Evolutionary conservation across 2,329 filamentous ascomycete species (phyloP).

Genomic region (Colletotrichum scovillei): DNA sequence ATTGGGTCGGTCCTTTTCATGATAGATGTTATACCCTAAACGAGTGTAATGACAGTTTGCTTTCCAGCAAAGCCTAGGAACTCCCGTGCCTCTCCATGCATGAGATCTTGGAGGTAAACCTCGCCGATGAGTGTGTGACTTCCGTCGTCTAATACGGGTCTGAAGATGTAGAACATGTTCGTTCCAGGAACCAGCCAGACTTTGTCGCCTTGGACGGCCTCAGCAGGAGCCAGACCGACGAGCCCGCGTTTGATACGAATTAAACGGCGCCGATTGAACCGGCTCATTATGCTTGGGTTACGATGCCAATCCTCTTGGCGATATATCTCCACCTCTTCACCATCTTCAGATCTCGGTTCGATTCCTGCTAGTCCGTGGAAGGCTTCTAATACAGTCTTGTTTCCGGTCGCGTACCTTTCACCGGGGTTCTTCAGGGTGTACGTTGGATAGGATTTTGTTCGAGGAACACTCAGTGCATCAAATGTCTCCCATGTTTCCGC

Average conservation of each 20-base stretch:
- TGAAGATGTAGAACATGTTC: background rate
- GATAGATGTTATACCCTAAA: constrained; percentile 28
- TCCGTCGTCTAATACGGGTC: background rate
- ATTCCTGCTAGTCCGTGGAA: background rate
- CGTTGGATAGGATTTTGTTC: background rate
- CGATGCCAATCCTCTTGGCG: background rate
- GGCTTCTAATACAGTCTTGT: background rate
- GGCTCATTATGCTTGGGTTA: background rate
- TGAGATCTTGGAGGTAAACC: background rate
- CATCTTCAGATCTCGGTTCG: background rate
- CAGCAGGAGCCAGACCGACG: background rate
- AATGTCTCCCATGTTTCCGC: background rate
- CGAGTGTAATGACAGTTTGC: constrained; percentile 21
- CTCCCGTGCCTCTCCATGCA: background rate
- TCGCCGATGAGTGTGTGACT: background rate
- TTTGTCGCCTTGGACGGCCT: background rate
- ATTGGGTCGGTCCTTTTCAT: constrained; percentile 15
- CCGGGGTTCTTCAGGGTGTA: background rate
- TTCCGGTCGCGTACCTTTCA: background rate
- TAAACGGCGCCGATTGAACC: background rate
- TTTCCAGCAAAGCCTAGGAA: background rate
- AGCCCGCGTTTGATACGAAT: background rate
- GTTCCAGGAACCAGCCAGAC: background rate
- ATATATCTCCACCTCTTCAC: background rate
- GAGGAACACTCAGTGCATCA: background rate